A percentile compares a stretch with the other conserved stretches of the same genome.
Evolutionary conservation across 2,329 filamentous ascomycete genomes (phyloP).

Genomic region (Xylaria sp.): DNA sequence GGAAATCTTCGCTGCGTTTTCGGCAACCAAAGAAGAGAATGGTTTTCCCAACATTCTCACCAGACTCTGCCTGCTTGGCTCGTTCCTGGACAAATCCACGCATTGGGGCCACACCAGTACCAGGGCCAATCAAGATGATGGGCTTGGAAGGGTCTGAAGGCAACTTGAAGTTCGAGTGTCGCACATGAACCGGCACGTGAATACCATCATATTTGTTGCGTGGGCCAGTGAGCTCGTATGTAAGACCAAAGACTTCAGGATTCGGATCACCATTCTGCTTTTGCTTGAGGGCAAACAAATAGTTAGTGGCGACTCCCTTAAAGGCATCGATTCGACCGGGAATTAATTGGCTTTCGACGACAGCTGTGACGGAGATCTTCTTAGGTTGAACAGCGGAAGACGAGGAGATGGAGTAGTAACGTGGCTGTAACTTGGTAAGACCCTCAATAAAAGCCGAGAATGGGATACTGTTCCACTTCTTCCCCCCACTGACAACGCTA

Average conservation of each 20-base stretch:
- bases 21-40: constrained; percentile 96
- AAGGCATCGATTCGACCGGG: constrained; percentile 81
- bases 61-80: constrained; percentile 81
- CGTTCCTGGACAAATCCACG: constrained; percentile 94
- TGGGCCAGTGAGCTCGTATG: constrained; percentile 87
- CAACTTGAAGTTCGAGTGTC: constrained; percentile 99
- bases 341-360: constrained; percentile 85
- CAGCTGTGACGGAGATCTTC: constrained; percentile 93
- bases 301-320: constrained; percentile 97
- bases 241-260: constrained; percentile 83
- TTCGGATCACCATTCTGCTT: constrained; percentile 91
- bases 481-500: constrained; percentile 73
- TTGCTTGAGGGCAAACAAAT: constrained; percentile 91
- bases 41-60: constrained; percentile 85
- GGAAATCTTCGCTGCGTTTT: constrained; percentile 86
- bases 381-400: constrained; percentile 94
- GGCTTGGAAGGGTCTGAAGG: constrained; percentile 95
- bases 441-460: constrained; percentile 97
- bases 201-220: constrained; percentile 97
- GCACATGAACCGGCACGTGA: constrained; percentile 92
- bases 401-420: constrained; percentile 99
- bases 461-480: constrained; percentile 84
- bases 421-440: constrained; percentile 92
- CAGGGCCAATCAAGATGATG: constrained; percentile 94
- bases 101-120: constrained; percentile 97